Percentiles rank a stretch among this genome's conserved stretches.
Evolutionary conservation across 441 rosid genomes (phyloP).

Genomic region (Erysimum cheiri): DNA sequence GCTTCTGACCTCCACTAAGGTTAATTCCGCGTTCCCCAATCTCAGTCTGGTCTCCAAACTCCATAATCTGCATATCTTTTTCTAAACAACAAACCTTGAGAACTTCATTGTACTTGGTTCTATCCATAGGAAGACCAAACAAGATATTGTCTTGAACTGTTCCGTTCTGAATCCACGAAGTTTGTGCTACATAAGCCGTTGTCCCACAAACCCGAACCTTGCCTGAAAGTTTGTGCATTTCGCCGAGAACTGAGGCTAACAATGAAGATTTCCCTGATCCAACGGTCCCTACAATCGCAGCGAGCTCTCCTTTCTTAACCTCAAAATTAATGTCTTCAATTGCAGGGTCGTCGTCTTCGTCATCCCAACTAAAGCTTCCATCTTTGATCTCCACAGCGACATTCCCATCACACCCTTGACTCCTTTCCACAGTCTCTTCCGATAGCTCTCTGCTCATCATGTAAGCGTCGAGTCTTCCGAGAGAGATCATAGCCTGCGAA

Average conservation of each 20-base stretch:
- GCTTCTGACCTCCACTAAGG: constrained; percentile 98
- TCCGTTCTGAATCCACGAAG: constrained; percentile 95
- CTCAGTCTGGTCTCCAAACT: constrained; percentile 92
- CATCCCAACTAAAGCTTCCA: constrained; percentile 87
- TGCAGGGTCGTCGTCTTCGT: constrained; percentile 62
- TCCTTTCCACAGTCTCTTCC: constrained; percentile 63
- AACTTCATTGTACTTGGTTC: constrained; percentile 63
- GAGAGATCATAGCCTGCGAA: constrained; percentile 92
- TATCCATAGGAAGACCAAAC: constrained; percentile 80
- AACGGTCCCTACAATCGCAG: constrained; percentile 91
- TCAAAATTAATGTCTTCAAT: constrained; percentile 66
- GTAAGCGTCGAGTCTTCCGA: constrained; percentile 73
- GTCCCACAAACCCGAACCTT: constrained; percentile 77
- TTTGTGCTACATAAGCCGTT: constrained; percentile 92
- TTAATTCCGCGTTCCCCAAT: constrained; percentile 97
- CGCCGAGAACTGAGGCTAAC: constrained; percentile 87
- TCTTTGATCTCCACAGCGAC: constrained; percentile 70
- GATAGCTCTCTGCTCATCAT: constrained; percentile 83
- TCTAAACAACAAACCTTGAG: constrained; percentile 79
- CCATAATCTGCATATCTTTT: constrained; percentile 93
- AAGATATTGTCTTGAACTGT: constrained; percentile 88
- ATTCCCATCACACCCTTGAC: constrained; percentile 59
- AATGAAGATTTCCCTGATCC: constrained; percentile 94
- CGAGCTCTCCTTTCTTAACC: constrained; percentile 76
- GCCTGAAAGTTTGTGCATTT: constrained; percentile 87